Evolutionary conservation across 257 asterid genomes (phyloP).

Genomic region (Rauvolfia tetraphylla): DNA sequence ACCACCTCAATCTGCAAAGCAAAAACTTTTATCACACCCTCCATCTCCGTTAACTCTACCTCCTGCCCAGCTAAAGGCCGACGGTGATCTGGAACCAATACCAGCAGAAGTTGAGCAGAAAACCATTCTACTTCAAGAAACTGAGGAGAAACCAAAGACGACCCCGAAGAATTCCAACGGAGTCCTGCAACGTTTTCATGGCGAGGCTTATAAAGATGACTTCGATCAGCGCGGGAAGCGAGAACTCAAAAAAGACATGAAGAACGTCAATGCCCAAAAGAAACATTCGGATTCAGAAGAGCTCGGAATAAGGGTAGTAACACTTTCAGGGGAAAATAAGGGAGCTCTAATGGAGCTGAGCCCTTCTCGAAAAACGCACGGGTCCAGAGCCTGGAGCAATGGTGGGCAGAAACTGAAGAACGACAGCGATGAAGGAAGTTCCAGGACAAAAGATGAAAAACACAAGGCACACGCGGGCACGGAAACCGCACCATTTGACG

Average conservation of each 20-base stretch:
- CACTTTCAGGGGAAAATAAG: conserved; percentile 73
- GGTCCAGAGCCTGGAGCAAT: not conserved
- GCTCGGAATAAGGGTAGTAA: conserved; percentile 43
- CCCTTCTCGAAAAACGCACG: conserved; percentile 32
- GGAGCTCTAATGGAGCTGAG: conserved; percentile 72
- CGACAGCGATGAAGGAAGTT: conserved; percentile 25
- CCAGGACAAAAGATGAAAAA: conserved; percentile 23
- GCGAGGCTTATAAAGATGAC: not conserved
- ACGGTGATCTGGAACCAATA: conserved; percentile 22
- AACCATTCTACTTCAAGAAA: conserved; percentile 16
- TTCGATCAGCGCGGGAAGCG: conserved; percentile 13
- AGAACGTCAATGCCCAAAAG: conserved; percentile 18
- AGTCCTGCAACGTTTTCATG: not conserved
- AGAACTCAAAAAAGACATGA: conserved; percentile 22
- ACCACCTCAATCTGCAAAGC: conserved; percentile 35
- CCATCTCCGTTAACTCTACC: conserved; percentile 47
- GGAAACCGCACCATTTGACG: conserved; percentile 32
- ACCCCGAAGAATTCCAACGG: conserved; percentile 2
- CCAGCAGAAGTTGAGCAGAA: conserved; percentile 28
- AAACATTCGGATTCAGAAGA: conserved; percentile 31
- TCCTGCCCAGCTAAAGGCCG: conserved; percentile 31
- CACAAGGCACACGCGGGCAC: conserved; percentile 14
- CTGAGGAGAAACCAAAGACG: conserved; percentile 9
- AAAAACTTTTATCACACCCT: conserved; percentile 33
- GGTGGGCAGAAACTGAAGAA: conserved; percentile 24